Conservation (phyloP, 179 eudicot species). For the Silene vulgaris region DNA sequence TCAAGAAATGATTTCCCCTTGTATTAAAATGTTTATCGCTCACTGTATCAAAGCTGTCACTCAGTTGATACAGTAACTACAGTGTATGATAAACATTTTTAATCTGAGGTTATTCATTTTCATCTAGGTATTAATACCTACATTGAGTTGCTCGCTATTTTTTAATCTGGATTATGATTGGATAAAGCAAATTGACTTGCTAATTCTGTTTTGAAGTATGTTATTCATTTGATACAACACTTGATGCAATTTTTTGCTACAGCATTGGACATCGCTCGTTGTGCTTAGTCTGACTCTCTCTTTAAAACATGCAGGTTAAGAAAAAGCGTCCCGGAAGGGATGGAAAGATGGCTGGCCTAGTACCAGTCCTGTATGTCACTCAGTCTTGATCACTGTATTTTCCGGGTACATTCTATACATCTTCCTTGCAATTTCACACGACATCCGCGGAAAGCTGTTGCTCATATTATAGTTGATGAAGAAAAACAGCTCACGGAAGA, state of each 20-base stretch:
- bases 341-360: conserved; percentile 91
- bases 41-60: too few species aligned
- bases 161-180: too few species aligned
- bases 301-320: conserved; percentile 56
- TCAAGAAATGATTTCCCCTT: neutral
- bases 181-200: neutral
- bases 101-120: neutral
- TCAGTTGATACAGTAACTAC: too few species aligned
- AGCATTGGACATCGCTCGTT: neutral
- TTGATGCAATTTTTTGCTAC: neutral
- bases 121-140: neutral
- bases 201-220: neutral
- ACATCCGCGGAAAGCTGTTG: neutral
- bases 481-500: conserved; percentile 2
- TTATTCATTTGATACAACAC: neutral
- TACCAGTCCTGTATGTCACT: conserved; percentile 85
- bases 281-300: neutral
- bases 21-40: too few species aligned
- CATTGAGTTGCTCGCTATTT: neutral
- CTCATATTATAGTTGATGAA: neutral
- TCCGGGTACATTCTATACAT: neutral
- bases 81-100: too few species aligned
- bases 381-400: conserved; percentile 45
- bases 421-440: conserved; percentile 10
- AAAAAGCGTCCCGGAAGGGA: conserved; percentile 92